phyloP scores from a whole-genome alignment of 106 monocot genomes.

The Dioscorea zingiberensis region DNA sequence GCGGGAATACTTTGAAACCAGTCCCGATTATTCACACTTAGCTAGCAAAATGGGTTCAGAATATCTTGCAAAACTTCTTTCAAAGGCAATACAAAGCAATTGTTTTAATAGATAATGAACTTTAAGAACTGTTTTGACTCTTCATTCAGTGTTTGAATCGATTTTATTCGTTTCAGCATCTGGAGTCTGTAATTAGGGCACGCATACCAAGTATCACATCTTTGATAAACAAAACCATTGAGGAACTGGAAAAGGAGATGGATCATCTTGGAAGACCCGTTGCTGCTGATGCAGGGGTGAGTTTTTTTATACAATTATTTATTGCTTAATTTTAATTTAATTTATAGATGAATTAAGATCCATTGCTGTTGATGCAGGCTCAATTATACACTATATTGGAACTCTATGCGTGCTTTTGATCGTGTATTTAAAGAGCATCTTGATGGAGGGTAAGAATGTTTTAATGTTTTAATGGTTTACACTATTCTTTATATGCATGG shows the following conservation, averaged over 20 bases:
- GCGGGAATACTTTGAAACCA: slow-evolving; percentile 35
- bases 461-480: no score
- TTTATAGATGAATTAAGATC: background rate
- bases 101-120: no score
- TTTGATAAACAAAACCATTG: slow-evolving; percentile 59
- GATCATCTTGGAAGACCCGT: slow-evolving; percentile 55
- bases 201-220: slow-evolving; percentile 62
- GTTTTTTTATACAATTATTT: slow-evolving; percentile 8
- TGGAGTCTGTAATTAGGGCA: slow-evolving; percentile 65
- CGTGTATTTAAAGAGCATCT: slow-evolving; percentile 62
- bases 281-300: slow-evolving; percentile 69
- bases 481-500: no score
- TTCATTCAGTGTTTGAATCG: no score
- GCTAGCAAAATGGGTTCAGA: slow-evolving; percentile 45
- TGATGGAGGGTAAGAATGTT: slow-evolving; percentile 60
- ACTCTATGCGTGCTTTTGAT: slow-evolving; percentile 60
- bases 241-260: slow-evolving; percentile 71
- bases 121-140: no score
- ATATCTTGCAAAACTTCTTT: slow-evolving; percentile 53
- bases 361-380: slow-evolving; percentile 23
- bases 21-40: slow-evolving; percentile 42
- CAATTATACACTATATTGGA: slow-evolving; percentile 57
- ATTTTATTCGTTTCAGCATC: slow-evolving; percentile 31
- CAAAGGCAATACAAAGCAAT: slow-evolving; percentile 14
- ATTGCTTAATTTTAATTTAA: background rate